phyloP scores from a whole-genome alignment of 306 rosid genomes.

The Fragaria vesca region DNA sequence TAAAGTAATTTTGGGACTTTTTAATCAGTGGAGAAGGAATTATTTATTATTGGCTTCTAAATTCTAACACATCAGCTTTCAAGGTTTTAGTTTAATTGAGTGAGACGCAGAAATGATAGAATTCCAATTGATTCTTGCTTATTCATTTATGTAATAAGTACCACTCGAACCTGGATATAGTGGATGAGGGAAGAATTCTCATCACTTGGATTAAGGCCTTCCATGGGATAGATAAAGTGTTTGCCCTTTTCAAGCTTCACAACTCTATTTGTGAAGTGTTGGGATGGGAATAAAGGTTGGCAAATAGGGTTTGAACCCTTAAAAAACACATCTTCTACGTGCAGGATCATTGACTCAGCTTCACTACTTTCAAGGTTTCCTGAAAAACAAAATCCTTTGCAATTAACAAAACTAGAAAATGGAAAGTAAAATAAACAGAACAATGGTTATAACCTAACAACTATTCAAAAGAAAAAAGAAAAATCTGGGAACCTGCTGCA shows the following conservation, averaged over 20 bases:
- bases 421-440: slow-evolving; percentile 13
- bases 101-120: background rate
- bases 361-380: slow-evolving; percentile 79
- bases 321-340: slow-evolving; percentile 67
- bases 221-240: slow-evolving; percentile 62
- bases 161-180: slow-evolving; percentile 81
- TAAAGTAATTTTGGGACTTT: background rate
- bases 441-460: slow-evolving; percentile 7
- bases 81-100: slow-evolving; percentile 1
- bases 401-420: background rate
- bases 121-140: slow-evolving; percentile 10
- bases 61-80: background rate
- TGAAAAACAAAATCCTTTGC: slow-evolving; percentile 20
- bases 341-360: slow-evolving; percentile 65
- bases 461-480: slow-evolving; percentile 1
- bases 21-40: background rate
- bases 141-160: slow-evolving; percentile 10
- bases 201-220: slow-evolving; percentile 81
- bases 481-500: slow-evolving; percentile 55
- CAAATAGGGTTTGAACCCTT: slow-evolving; percentile 55
- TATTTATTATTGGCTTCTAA: background rate
- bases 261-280: slow-evolving; percentile 68
- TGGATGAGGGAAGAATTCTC: slow-evolving; percentile 90
- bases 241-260: slow-evolving; percentile 76
- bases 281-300: slow-evolving; percentile 77